Base-by-base conservation (phyloP, 164 flowering plant species). In the Annona cherimola region DNA sequence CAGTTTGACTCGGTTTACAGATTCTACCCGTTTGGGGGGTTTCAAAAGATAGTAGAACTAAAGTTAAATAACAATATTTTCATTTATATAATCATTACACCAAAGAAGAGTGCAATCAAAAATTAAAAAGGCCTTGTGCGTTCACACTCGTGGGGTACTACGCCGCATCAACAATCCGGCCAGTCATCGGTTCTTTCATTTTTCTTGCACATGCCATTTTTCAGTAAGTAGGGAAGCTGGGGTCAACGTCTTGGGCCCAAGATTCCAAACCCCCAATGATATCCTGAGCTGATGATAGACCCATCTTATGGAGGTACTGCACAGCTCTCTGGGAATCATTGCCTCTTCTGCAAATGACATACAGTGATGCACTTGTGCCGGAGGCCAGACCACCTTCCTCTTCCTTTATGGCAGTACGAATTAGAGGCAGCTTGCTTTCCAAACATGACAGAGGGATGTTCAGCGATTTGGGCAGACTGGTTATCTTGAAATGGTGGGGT, bases 261-360 rank as follows among this genome's bases (percentile, higher is more conserved):
- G 93, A 86, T 72, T 88, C 96, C 55, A 95, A 69, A 16, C 99
- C 99, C 2, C 98, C 99, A 63, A 89, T 67, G 42, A 95, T 87
- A 73, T 93, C 98, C 76, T 67, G 86, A 18, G 96, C 97, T 9
- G 87, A 76, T 66, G 83, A 73, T 67, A 88, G 87, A 42, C 98
- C 98, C 85, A 79, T 61, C 57, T 86, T 79, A 73, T 83, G 97
- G 64, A 95, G 93, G 65, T 42, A 74, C 50, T 90, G 78, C 61
- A 93, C 96, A 42, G 98, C 99, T 73, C 92, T 89, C 73, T 95
- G 99, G 14, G 99, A 95, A 80, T 95, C 99, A 72, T 95, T 95
- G 39, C 99, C 99, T 80, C 99, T 83, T 80, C 99, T 83, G 66
- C 99, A 93, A 5, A 95, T 70, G 4, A 93, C 88, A 78, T 86